Evolutionary conservation across 176 grass and related monocot genomes (phyloP).

Genomic region (Secale cereale): DNA sequence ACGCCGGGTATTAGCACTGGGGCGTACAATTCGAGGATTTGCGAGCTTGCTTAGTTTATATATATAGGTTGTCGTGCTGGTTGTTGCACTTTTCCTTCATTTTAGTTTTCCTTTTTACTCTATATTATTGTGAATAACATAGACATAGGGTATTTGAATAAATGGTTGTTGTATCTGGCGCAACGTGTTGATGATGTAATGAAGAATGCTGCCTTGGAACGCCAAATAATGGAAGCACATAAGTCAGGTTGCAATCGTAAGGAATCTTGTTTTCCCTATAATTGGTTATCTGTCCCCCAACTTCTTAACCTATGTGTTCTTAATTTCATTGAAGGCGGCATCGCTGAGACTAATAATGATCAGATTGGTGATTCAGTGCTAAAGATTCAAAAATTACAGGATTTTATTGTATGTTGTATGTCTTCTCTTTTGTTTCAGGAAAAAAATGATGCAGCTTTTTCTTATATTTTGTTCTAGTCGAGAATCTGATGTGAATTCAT

Average conservation of each 20-base stretch:
- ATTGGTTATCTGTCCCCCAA: background rate
- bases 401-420: conserved; percentile 16
- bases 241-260: conserved; percentile 4
- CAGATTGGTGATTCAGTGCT: background rate
- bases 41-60: too few relatives aligned
- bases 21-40: too few relatives aligned
- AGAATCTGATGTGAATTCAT: background rate
- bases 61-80: too few relatives aligned
- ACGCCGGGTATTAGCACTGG: too few relatives aligned
- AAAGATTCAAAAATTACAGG: background rate
- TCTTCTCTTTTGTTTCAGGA: background rate
- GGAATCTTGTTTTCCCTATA: background rate
- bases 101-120: too few relatives aligned
- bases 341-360: background rate
- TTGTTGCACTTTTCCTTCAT: too few relatives aligned
- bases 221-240: background rate
- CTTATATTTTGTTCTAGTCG: background rate
- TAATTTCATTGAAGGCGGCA: background rate
- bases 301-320: background rate
- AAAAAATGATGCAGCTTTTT: background rate
- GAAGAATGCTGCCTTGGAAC: background rate
- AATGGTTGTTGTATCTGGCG: too few relatives aligned
- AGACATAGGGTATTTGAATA: too few relatives aligned
- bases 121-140: too few relatives aligned
- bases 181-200: background rate